phyloP scores from a whole-genome alignment of 768 basidiomycete species.

The Tylopilus vinaceipallidus region DNA sequence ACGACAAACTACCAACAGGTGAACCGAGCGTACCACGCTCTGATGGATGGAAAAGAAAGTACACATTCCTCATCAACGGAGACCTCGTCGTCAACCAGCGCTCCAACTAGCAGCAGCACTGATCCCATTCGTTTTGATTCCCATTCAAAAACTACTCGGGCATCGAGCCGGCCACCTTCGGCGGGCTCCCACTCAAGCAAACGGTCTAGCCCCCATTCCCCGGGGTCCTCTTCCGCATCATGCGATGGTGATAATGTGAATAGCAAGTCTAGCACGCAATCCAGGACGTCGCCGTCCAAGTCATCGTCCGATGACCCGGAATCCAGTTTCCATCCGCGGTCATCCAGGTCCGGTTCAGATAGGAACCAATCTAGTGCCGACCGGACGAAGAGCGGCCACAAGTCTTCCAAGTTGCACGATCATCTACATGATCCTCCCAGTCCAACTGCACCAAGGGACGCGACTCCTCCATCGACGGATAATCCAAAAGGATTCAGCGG shows the following conservation, averaged over 20 bases:
- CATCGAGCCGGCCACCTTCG: constrained; percentile 32
- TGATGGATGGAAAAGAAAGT: constrained; percentile 44
- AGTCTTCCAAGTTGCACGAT: constrained; percentile 22
- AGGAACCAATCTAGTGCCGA: constrained; percentile 16
- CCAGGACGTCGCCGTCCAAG: constrained; percentile 11
- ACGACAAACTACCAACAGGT: constrained; percentile 34
- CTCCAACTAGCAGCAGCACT: constrained; percentile 16
- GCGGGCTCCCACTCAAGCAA: constrained; percentile 30
- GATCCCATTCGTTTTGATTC: constrained; percentile 23
- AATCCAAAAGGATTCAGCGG: constrained; percentile 8
- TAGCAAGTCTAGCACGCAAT: constrained; percentile 9
- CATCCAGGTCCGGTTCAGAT: constrained; percentile 12
- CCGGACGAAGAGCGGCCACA: constrained; percentile 18
- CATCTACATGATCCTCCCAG: constrained; percentile 19
- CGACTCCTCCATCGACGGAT: constrained; percentile 8
- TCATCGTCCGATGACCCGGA: constrained; percentile 15
- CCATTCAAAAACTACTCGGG: constrained; percentile 21
- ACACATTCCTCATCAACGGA: constrained; percentile 28
- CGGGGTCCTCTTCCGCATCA: constrained; percentile 12
- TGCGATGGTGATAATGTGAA: constrained; percentile 11
- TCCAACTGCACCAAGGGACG: constrained; percentile 11
- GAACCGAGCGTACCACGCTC: constrained; percentile 53
- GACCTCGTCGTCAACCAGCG: constrained; percentile 24
- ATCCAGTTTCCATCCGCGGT: constrained; percentile 14
- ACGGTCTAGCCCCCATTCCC: constrained; percentile 12